Percentiles rank a stretch among this genome's conserved stretches.
Conservation (phyloP, 495 filamentous ascomycete species). For the Aspergillus panamensis region DNA sequence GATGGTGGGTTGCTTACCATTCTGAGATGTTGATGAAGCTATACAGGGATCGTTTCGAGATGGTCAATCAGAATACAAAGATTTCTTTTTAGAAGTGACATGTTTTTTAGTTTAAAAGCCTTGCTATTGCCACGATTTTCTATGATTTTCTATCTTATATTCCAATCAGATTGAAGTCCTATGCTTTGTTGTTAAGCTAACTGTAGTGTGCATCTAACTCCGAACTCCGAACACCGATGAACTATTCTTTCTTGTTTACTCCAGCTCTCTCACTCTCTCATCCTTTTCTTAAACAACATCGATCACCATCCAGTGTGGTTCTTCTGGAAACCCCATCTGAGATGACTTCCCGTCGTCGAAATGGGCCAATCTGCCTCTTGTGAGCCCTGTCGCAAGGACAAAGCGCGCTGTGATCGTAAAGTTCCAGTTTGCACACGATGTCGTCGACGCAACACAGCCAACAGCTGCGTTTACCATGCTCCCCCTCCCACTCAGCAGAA, state of each 20-base stretch:
- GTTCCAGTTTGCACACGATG: conserved; percentile 21
- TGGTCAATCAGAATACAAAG: not conserved
- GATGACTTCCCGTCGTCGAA: conserved; percentile 30
- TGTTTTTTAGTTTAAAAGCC: not conserved
- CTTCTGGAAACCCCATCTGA: not conserved
- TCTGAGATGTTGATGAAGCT: not conserved
- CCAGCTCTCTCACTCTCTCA: not conserved
- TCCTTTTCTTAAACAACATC: not conserved
- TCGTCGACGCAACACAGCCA: conserved; percentile 1
- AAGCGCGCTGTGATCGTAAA: conserved; percentile 46
- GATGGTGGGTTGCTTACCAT: not conserved
- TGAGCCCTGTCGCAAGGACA: conserved; percentile 47
- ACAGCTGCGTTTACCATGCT: conserved; percentile 27
- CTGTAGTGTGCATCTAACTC: not conserved
- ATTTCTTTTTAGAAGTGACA: not conserved
- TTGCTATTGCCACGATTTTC: too few species aligned
- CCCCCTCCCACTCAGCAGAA: conserved; percentile 32
- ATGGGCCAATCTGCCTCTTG: conserved; percentile 47
- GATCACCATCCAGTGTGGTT: not conserved
- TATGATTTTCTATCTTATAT: too few species aligned
- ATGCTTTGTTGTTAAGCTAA: not conserved
- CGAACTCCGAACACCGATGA: conserved; percentile 4
- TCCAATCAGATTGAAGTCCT: not conserved
- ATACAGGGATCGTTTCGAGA: not conserved
- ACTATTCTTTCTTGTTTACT: not conserved